phyloP scores from a whole-genome alignment of 768 basidiomycete genomes.

The Tricholoma sp. region DNA sequence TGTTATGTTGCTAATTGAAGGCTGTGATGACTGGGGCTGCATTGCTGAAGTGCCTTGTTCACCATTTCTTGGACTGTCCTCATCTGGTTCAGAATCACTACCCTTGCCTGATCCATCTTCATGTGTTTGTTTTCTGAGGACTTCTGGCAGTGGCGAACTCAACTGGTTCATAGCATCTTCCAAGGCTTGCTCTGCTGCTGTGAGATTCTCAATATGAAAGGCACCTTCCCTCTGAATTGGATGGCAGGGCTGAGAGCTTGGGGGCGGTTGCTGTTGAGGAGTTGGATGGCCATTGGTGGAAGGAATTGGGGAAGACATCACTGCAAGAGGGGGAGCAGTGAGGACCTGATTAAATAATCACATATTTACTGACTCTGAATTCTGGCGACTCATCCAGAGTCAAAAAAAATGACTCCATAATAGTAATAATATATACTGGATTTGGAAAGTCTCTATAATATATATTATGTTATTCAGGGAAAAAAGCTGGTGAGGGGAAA shows the following conservation, averaged over 20 bases:
- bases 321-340: too few species aligned
- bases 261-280: too few species aligned
- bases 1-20: not conserved
- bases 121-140: not conserved
- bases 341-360: too few species aligned
- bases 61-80: not conserved
- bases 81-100: not conserved
- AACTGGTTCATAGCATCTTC: not conserved
- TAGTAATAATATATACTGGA: too few species aligned
- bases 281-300: not conserved
- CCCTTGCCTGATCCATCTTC: not conserved
- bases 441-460: too few species aligned
- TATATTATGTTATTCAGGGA: too few species aligned
- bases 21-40: not conserved
- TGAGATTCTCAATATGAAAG: not conserved
- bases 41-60: not conserved
- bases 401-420: too few species aligned
- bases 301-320: too few species aligned
- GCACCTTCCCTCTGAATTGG: not conserved
- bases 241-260: not conserved
- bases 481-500: too few species aligned
- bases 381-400: too few species aligned
- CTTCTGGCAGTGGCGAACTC: not conserved
- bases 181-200: not conserved
- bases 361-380: too few species aligned